Percentiles rank a stretch among this genome's conserved stretches.
Conservation (phyloP, 176 grass and related monocot species). For the Saccharum spontaneum region DNA sequence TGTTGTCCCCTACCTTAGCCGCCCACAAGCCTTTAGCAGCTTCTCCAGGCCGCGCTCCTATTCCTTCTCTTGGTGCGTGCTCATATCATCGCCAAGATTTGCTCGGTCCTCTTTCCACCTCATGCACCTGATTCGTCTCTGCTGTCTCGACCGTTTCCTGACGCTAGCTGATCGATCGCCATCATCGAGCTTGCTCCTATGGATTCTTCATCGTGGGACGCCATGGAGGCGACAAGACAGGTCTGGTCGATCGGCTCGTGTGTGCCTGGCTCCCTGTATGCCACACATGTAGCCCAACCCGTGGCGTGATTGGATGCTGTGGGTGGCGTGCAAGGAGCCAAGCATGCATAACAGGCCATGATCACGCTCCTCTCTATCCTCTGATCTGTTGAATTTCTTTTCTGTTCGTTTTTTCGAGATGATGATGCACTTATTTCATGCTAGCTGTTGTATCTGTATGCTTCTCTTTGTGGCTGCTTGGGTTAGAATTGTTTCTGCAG, state of each 20-base stretch:
- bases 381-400: not conserved
- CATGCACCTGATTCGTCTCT: not conserved
- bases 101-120: not conserved
- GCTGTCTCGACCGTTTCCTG: not conserved
- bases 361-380: not conserved
- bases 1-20: constrained; percentile 35
- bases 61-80: not conserved
- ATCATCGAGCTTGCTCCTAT: not conserved
- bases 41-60: constrained; percentile 11
- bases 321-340: constrained; percentile 99
- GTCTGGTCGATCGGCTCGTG: constrained; percentile 32
- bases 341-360: constrained; percentile 66
- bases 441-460: not conserved
- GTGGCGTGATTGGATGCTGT: constrained; percentile 76
- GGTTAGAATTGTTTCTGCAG: constrained; percentile 15
- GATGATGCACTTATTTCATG: constrained; percentile 24
- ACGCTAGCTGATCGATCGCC: not conserved
- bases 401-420: not conserved
- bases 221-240: not conserved
- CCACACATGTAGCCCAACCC: constrained; percentile 96
- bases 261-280: constrained; percentile 99
- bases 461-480: not conserved
- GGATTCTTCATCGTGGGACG: not conserved
- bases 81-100: not conserved
- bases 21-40: not conserved